Percentiles rank a stretch among this genome's conserved stretches.
phyloP scores from a whole-genome alignment of 495 filamentous ascomycete genomes.

The Xylaria castorea region DNA sequence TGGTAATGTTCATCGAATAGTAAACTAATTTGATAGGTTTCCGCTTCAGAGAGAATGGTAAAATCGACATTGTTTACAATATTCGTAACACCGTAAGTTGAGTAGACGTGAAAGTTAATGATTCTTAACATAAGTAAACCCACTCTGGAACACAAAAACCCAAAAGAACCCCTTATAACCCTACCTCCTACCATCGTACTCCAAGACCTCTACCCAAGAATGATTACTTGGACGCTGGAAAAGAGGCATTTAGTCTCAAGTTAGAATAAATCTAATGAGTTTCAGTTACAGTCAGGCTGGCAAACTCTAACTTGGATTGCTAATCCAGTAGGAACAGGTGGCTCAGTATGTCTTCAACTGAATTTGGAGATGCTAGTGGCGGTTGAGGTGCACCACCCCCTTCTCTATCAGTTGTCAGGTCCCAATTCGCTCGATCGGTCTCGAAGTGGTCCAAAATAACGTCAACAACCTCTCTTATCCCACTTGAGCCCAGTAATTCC shows the following conservation, averaged over 20 bases:
- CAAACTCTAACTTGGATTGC: slow-evolving; percentile 33
- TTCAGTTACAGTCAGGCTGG: too few species aligned
- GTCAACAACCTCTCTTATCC: not conserved
- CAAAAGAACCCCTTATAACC: not conserved
- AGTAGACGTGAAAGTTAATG: not conserved
- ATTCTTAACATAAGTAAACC: not conserved
- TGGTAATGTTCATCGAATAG: too few species aligned
- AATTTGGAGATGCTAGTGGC: not conserved
- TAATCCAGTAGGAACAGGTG: not conserved
- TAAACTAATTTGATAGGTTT: not conserved
- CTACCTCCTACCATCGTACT: not conserved
- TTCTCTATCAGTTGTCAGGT: not conserved
- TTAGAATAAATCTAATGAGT: not conserved
- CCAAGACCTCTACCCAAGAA: not conserved
- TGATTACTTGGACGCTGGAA: too few species aligned
- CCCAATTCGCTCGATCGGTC: not conserved
- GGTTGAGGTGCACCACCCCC: not conserved
- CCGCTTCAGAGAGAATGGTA: too few species aligned
- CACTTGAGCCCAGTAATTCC: not conserved
- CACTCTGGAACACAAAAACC: not conserved
- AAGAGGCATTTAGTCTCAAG: too few species aligned
- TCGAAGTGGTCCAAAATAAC: not conserved
- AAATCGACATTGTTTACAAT: too few species aligned
- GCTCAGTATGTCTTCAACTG: not conserved
- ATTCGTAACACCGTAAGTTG: not conserved